Evolutionary conservation across 768 basidiomycete genomes (phyloP).

Genomic region (Russula olivacea): DNA sequence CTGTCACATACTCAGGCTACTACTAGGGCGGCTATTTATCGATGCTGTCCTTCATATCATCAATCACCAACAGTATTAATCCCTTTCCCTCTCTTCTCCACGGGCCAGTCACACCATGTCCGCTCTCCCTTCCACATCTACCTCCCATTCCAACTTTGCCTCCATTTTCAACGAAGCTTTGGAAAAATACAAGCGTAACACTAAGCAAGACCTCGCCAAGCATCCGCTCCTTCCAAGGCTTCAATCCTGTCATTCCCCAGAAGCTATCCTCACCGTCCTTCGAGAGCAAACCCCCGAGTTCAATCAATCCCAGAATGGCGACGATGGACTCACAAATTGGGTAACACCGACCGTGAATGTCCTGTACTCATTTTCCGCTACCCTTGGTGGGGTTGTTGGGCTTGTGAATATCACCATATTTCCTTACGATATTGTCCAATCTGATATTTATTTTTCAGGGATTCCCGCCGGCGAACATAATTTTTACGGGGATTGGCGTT

Average conservation of each 20-base stretch:
- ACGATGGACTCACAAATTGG: neutral
- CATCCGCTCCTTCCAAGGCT: neutral
- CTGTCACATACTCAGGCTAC: no score
- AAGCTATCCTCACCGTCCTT: neutral
- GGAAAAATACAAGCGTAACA: neutral
- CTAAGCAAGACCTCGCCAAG: neutral
- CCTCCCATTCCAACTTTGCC: neutral
- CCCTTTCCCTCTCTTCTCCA: neutral
- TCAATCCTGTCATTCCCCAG: neutral
- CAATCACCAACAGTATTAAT: no score
- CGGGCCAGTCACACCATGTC: neutral
- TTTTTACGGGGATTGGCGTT: neutral
- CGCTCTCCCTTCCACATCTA: neutral
- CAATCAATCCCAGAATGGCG: neutral
- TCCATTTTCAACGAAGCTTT: neutral
- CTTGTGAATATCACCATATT: neutral
- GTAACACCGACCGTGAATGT: neutral
- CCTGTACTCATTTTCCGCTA: neutral
- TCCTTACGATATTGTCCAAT: neutral
- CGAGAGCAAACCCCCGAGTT: neutral
- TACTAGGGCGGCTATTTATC: no score
- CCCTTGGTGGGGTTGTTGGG: neutral
- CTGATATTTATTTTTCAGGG: neutral
- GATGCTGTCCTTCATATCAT: slow-evolving; percentile 31
- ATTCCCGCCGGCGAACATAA: neutral